Base-by-base conservation (phyloP, 768 basidiomycete species). In the Pleurotus giganteus region DNA sequence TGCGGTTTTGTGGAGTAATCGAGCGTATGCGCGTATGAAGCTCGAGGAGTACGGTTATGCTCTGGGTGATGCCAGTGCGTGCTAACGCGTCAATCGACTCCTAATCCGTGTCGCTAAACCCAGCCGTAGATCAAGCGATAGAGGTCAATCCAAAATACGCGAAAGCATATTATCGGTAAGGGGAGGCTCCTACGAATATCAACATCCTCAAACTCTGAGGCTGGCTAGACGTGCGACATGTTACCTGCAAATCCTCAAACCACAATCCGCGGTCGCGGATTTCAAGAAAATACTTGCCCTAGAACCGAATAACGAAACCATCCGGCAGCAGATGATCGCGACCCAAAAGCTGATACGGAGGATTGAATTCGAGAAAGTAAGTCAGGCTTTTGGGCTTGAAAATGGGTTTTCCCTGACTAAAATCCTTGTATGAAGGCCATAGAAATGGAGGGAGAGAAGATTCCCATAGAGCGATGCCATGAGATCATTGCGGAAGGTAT, bases 31-130 rank as follows among this genome's bases (percentile, higher is more conserved):
- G 12, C 83, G 96, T 47, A 92, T 95, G 71, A 97, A 91, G 73
- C 71, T 98, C 53, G 90, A 99, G 69, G 80, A 99, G 72, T 88
- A 89, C 63, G 97, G 97, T 2, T 94, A 94, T 65, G 97, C 94
- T 13, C 80, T 96, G 24, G 74, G 76, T 26, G 96, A 98, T 74
- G 85, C 93, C 37, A 83, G 94, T 94, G 64, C 67, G 88, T 81
- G 45, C 51, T 17, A 55, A 17, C 67, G 88, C 81, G 45, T 52
- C n/a, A 55, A 17, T 17, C n/a, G 19, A 41, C 36, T 17, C 15
- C 24, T 54, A 24, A 15, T 31, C 13, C 45, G 55, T n/a, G 26
- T 59, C 51, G 32, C 58, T 31, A 21, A 37, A 54, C n/a, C 34
- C 39, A 44, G 17, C 12, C 58, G 46, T 60, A 94, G 91, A 81